phyloP scores from a whole-genome alignment of 2,329 filamentous ascomycete species.

The Botrytis elliptica region DNA sequence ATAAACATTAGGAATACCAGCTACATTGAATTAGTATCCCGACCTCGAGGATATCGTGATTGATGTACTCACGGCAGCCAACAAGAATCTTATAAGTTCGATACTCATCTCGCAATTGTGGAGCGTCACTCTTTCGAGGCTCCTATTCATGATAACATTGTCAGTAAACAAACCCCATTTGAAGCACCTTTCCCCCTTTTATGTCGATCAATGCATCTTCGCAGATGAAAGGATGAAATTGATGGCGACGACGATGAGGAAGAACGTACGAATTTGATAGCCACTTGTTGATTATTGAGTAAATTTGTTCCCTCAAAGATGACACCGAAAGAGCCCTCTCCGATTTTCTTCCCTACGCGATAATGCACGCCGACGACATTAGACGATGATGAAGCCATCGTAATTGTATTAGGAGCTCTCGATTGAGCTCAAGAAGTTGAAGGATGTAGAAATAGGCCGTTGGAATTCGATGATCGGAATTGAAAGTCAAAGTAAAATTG shows the following conservation, averaged over 20 bases:
- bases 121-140: conserved; percentile 97
- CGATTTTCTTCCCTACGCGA: conserved; percentile 98
- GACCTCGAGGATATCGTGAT: conserved; percentile 19
- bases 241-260: neutral
- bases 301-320: conserved; percentile 99
- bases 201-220: neutral
- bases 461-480: conserved; percentile 11
- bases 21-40: conserved; percentile 51
- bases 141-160: conserved; percentile 55
- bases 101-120: conserved; percentile 96
- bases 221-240: neutral
- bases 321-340: conserved; percentile 96
- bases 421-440: conserved; percentile 25
- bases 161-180: neutral
- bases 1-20: conserved; percentile 98
- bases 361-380: conserved; percentile 99
- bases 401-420: conserved; percentile 26
- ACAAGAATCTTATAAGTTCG: conserved; percentile 99
- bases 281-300: conserved; percentile 97
- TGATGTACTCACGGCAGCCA: conserved; percentile 81
- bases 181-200: conserved; percentile 11
- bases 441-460: neutral
- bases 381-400: conserved; percentile 50
- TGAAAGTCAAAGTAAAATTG: conserved; percentile 24
- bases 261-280: conserved; percentile 92